A percentile compares a stretch with the other conserved stretches of the same genome.
These are phyloP conservation scores for Phlegmacium glaucopus DNA, from an alignment of 768 basidiomycete genomes.

Conservation along the genomic window DNA sequence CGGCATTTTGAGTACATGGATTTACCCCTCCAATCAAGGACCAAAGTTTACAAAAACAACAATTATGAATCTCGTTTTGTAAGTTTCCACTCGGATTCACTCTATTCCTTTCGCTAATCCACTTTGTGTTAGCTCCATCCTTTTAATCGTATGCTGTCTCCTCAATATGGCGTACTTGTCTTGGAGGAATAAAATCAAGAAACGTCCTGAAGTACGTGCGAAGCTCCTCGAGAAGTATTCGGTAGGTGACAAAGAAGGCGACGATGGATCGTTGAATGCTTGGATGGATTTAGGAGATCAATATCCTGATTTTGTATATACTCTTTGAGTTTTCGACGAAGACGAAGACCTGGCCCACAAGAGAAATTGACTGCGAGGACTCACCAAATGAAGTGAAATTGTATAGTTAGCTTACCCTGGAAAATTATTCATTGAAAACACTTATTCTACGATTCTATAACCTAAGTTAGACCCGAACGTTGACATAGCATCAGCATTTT, in stretches of 20 bases:
- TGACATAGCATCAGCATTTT: too few relatives aligned
- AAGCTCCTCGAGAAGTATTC: conserved; percentile 27
- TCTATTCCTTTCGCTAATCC: neutral
- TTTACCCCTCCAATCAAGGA: conserved; percentile 35
- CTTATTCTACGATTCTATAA: too few relatives aligned
- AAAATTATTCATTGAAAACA: too few relatives aligned
- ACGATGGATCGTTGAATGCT: conserved; percentile 21
- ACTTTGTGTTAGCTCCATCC: conserved; percentile 17
- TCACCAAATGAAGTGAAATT: too few relatives aligned
- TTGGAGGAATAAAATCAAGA: conserved; percentile 25
- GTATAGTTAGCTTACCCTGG: too few relatives aligned
- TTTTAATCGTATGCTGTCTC: conserved; percentile 20
- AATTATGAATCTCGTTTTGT: conserved; percentile 35
- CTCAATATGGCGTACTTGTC: conserved; percentile 26
- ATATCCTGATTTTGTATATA: conserved; percentile 35
- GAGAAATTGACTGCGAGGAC: too few relatives aligned
- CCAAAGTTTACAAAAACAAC: conserved; percentile 34
- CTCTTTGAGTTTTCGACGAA: conserved; percentile 8
- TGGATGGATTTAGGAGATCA: conserved; percentile 34
- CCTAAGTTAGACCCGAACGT: too few relatives aligned
- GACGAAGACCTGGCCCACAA: too few relatives aligned
- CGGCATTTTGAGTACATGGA: conserved; percentile 38
- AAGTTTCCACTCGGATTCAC: conserved; percentile 8
- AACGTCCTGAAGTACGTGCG: conserved; percentile 14
- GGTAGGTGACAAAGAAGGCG: conserved; percentile 21